phyloP scores from a whole-genome alignment of 495 filamentous ascomycete species.

The Xylaria flabelliformis region DNA sequence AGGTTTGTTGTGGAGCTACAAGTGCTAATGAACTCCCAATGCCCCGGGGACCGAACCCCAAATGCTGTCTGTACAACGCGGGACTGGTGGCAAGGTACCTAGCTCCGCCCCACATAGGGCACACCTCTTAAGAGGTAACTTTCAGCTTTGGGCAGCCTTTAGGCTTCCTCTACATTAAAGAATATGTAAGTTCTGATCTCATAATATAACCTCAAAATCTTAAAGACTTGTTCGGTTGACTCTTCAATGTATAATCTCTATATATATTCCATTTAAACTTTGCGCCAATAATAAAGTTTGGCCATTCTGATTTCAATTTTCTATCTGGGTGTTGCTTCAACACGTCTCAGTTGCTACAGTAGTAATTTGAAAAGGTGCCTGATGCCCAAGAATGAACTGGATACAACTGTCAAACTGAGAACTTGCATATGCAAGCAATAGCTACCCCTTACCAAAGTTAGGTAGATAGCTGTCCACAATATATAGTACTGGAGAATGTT shows the following conservation, averaged over 20 bases:
- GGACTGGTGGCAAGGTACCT: no score
- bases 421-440: slow-evolving; percentile 11
- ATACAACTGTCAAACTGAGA: slow-evolving; percentile 1
- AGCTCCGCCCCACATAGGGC: no score
- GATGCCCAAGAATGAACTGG: slow-evolving; percentile 2
- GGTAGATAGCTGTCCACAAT: not conserved
- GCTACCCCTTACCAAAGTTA: not conserved
- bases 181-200: no score
- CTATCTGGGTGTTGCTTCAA: not conserved
- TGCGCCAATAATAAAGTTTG: not conserved
- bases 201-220: no score
- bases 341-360: not conserved
- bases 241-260: no score
- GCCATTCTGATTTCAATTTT: not conserved
- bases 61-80: no score
- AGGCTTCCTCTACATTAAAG: no score
- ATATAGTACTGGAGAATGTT: not conserved
- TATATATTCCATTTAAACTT: no score
- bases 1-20: not conserved
- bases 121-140: no score
- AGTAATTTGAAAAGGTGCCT: slow-evolving; percentile 1
- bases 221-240: no score
- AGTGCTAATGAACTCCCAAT: not conserved
- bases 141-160: not conserved
- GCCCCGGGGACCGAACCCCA: not conserved